Evolutionary conservation across 192 early-diverging fungal genomes (phyloP), one percentile per base, ranked within the genome.

Genomic region (Mortierella alpina): DNA sequence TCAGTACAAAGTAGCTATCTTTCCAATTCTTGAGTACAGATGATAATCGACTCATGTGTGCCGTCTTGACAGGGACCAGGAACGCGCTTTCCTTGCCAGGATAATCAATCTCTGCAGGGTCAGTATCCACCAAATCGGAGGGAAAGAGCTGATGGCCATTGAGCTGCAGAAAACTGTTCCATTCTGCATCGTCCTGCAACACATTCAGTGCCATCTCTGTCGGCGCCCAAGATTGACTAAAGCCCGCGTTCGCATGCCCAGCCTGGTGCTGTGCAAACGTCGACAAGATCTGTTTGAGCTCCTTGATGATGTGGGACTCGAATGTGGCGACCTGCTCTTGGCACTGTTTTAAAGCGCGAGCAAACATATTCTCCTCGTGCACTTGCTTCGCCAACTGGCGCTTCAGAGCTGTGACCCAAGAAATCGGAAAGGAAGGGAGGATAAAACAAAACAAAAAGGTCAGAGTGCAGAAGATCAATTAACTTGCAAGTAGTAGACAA

Each of bases 1-100:
- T 85, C 39, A 88, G 51, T 11, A 86, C 78, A 82, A 84, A 88
- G 51, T 59, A 84, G 6, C 82, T 72, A 11, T 86, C 79, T 40
- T 69, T 75, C 65, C 73, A 88, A 50, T 73, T 73, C 60, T 83
- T 85, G 31, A 84, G 65, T 4, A 88, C 82, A 8, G 81, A 76
- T 13, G 78, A 84, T 10, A 73, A 60, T 0, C 87, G 75, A 13
- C 71, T 68, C 63, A 86, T 57, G 40, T 80, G 68, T 13, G 82
- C 85, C 7, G 82, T 76, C 45, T 69, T 83, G 23, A 88, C 12
- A 15, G 84, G 83, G 23, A 68, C 8, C 11, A 86, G 81, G 18
- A 59, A 64, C 0, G 70, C 78, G 47, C 82, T 75, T 10, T 72
- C 63, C 48, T 86, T 86, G 57, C 85, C 77, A 2, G 79, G 73